Evolutionary conservation across 2,329 filamentous ascomycete genomes (phyloP).

Genomic region (Huntiella moniliformis): DNA sequence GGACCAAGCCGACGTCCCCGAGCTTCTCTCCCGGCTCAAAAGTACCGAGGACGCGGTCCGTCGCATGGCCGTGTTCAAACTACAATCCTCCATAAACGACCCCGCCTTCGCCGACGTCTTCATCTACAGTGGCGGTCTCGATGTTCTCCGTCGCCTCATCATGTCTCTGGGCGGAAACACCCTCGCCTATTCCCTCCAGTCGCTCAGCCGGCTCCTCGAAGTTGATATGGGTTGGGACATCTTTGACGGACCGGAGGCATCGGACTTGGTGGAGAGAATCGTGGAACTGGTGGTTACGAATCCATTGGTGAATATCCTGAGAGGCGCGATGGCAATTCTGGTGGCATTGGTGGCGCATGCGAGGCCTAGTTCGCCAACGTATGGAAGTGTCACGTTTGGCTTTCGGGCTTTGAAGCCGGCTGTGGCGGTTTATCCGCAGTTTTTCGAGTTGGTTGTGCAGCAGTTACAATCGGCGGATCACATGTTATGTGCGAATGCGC

Average conservation of each 20-base stretch:
- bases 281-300: constrained; percentile 90
- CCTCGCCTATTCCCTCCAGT: constrained; percentile 83
- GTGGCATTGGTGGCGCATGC: constrained; percentile 84
- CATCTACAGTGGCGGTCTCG: constrained; percentile 71
- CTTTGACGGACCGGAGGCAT: constrained; percentile 42
- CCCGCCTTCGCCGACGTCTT: constrained; percentile 93
- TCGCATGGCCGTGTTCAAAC: constrained; percentile 98
- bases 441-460: constrained; percentile 83
- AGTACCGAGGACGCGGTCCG: constrained; percentile 74
- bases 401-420: constrained; percentile 85
- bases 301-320: constrained; percentile 88
- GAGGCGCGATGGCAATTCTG: constrained; percentile 90
- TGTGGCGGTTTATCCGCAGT: constrained; percentile 77
- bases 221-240: constrained; percentile 97
- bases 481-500: constrained; percentile 80
- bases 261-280: constrained; percentile 54
- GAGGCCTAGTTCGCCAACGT: constrained; percentile 37
- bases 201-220: constrained; percentile 70
- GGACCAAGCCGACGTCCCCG: constrained; percentile 50
- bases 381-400: constrained; percentile 41
- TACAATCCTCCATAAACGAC: constrained; percentile 88
- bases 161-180: constrained; percentile 82
- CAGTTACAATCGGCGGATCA: constrained; percentile 89
- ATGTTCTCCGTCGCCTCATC: constrained; percentile 63
- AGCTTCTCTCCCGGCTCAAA: constrained; percentile 42